Base-by-base conservation (phyloP, 495 filamentous ascomycete species). In the Usnea hakonensis region DNA sequence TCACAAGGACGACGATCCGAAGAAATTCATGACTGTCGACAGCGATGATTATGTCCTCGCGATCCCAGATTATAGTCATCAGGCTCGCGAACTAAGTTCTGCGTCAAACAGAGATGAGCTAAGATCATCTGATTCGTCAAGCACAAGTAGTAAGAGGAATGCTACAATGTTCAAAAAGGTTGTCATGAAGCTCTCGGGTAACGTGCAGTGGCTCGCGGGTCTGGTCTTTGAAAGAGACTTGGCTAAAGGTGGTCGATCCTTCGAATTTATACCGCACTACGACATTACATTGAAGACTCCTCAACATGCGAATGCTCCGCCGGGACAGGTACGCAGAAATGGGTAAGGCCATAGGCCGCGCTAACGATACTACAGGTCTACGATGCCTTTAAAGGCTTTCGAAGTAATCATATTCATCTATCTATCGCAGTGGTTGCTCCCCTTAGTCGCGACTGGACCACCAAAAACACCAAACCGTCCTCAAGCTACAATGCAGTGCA, bases 161-260 rank as follows among this genome's bases (percentile, higher is more conserved):
- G 83, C 85, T 1, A 87, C 90, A 6, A 77, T 88, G 10, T 97
- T 98, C 79, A 93, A 95, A 72, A 98, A 98, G 72, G 93, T 97
- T 19, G 79, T 97, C 60, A 97, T 97, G 94, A 98, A 98, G 72
- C 81, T 98, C 11, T 96, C 92, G 8, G 94, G 94, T 9, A 91
- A 91, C 65, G 93, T 98, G 11, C 87, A 87, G 72, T 95, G 90
- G 89, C 76, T 89, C 64, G 87, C 90, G 26, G 94, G 94, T 1
- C 80, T 98, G 38, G 88, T 96, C 55, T 97, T 97, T 72, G 93
- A 98, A 72, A 82, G 88, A 59, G 88, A 92, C 63, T 72, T 90
- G 37, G 76, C 78, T 46, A 71, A 76, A 35, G 84, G 84, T 32
- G 77, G 80, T 30, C 82, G 95, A 57, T 90, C 86, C 14, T 96